A percentile compares a stretch with the other conserved stretches of the same genome.
These are phyloP conservation scores for Penicillium mononematosum DNA, from an alignment of 495 filamentous ascomycete species.

Conservation along the genomic window DNA sequence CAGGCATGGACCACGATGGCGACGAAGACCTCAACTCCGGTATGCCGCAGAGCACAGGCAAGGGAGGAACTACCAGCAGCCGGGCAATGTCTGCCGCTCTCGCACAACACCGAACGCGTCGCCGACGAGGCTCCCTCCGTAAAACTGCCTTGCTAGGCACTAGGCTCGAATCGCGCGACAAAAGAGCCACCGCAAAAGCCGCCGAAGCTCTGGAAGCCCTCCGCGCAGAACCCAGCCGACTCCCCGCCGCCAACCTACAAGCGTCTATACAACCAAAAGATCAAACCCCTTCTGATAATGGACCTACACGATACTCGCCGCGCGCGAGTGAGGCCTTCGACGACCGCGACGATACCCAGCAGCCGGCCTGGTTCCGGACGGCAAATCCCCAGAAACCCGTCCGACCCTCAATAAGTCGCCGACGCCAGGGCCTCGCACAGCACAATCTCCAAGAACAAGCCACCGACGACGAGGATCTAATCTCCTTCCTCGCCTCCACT, in stretches of 20 bases:
- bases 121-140: slow-evolving; percentile 73
- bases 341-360: slow-evolving; percentile 13
- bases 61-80: slow-evolving; percentile 28
- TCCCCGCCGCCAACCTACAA: slow-evolving; percentile 4
- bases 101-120: slow-evolving; percentile 66
- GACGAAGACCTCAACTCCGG: slow-evolving; percentile 32
- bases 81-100: slow-evolving; percentile 55
- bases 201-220: slow-evolving; percentile 43
- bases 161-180: slow-evolving; percentile 50
- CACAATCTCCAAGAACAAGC: slow-evolving; percentile 64
- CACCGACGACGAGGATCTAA: slow-evolving; percentile 76
- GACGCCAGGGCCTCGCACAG: slow-evolving; percentile 37
- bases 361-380: slow-evolving; percentile 30
- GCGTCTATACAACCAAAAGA: slow-evolving; percentile 11
- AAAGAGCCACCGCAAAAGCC: slow-evolving; percentile 37
- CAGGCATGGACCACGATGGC: slow-evolving; percentile 42
- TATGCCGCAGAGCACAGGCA: slow-evolving; percentile 21
- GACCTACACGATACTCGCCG: slow-evolving; percentile 5
- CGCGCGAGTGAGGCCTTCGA: slow-evolving; percentile 20
- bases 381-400: slow-evolving; percentile 25
- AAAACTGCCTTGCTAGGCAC: slow-evolving; percentile 78
- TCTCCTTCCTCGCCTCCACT: slow-evolving; percentile 52
- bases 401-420: slow-evolving; percentile 24
- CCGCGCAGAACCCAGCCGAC: slow-evolving; percentile 38
- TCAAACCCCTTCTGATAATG: slow-evolving; percentile 24